Conservation (phyloP, 2,329 filamentous ascomycete genomes). For the Fusarium coffeatum region DNA sequence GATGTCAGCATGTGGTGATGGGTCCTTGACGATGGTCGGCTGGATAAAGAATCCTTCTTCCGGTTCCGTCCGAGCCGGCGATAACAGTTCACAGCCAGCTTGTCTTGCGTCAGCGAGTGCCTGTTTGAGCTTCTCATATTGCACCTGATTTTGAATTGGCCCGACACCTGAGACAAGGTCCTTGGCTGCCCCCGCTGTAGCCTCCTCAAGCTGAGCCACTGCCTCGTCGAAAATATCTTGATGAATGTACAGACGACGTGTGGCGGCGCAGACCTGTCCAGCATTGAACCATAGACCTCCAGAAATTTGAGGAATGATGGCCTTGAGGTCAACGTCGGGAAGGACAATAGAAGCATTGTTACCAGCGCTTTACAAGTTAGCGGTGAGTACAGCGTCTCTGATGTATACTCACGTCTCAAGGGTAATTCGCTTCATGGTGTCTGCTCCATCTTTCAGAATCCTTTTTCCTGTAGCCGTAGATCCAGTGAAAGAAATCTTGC, state of each 20-base stretch:
- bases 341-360: constrained; percentile 5
- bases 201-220: not conserved
- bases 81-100: not conserved
- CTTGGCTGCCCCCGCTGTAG: not conserved
- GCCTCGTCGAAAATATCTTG: constrained; percentile 2
- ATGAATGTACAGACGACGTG: constrained; percentile 4
- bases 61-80: not conserved
- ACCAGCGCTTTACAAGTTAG: not conserved
- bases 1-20: not conserved
- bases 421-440: constrained; percentile 2
- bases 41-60: constrained; percentile 6
- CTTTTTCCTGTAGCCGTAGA: constrained; percentile 3
- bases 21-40: constrained; percentile 3
- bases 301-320: not conserved
- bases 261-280: constrained; percentile 4
- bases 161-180: not conserved
- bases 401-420: constrained; percentile 1
- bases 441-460: constrained; percentile 1
- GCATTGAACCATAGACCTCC: constrained; percentile 9
- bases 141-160: constrained; percentile 3
- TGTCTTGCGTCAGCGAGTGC: not conserved
- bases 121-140: not conserved
- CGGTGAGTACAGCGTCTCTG: too few species aligned
- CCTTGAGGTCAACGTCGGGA: not conserved
- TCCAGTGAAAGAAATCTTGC: constrained; percentile 3